Evolutionary conservation across 164 flowering plant genomes (phyloP).

Genomic region (Chloranthus sessilifolius): DNA sequence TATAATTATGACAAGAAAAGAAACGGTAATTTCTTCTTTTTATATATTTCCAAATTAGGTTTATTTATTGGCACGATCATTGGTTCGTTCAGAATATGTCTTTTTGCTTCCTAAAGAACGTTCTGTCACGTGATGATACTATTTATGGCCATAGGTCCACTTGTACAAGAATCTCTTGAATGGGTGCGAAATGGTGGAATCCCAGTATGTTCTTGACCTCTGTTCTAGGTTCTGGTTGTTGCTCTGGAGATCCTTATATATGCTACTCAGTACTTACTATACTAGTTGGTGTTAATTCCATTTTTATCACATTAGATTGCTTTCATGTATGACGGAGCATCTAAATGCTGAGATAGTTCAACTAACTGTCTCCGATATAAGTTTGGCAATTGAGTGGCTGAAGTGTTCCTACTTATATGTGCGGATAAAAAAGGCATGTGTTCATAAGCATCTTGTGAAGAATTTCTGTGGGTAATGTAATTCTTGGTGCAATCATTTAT

Average conservation of each 20-base stretch:
- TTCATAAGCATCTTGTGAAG: conserved; percentile 1
- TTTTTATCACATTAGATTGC: conserved; percentile 46
- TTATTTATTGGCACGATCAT: background rate
- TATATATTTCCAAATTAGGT: background rate
- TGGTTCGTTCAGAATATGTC: too few relatives aligned
- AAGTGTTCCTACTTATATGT: conserved; percentile 90
- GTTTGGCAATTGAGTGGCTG: conserved; percentile 94
- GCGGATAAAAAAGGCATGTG: conserved; percentile 84
- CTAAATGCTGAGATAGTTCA: conserved; percentile 98
- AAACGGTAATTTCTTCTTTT: conserved; percentile 47
- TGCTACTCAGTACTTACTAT: background rate
- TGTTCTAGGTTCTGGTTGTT: conserved; percentile 2
- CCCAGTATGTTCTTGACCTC: conserved; percentile 53
- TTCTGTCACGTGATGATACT: conserved; percentile 6
- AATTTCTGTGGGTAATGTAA: conserved; percentile 2
- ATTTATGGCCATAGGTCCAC: conserved; percentile 56
- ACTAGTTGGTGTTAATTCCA: conserved; percentile 5
- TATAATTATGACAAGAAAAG: conserved; percentile 95
- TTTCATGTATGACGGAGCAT: conserved; percentile 85
- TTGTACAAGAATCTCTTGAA: conserved; percentile 89
- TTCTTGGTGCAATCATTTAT: conserved; percentile 7
- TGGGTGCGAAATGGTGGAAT: conserved; percentile 97
- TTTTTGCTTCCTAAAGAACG: background rate
- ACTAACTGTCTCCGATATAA: conserved; percentile 73
- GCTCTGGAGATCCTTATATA: background rate